phyloP scores from a whole-genome alignment of 306 rosid genomes.

The Begonia loranthoides region DNA sequence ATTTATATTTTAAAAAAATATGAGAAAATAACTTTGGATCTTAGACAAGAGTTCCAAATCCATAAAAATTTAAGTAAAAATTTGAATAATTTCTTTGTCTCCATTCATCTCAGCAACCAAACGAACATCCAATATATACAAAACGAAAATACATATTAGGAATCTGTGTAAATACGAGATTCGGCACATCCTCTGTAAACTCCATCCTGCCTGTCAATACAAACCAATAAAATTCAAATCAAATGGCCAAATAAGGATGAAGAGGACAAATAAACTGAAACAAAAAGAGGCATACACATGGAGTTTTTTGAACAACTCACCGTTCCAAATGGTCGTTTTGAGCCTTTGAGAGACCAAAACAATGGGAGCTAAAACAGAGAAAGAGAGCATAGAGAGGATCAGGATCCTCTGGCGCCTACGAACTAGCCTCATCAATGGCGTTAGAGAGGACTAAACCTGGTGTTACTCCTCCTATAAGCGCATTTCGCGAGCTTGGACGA shows the following conservation, averaged over 20 bases:
- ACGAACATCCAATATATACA: not conserved
- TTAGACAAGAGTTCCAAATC: no score
- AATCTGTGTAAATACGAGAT: constrained; percentile 48
- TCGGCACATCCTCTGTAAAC: constrained; percentile 54
- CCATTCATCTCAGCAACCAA: constrained; percentile 13
- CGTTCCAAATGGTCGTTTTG: constrained; percentile 24
- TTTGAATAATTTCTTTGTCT: not conserved
- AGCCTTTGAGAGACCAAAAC: constrained; percentile 48
- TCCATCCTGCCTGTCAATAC: constrained; percentile 46
- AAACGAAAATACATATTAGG: constrained; percentile 10
- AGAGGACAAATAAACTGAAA: not conserved
- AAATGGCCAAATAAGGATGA: not conserved
- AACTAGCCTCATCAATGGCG: constrained; percentile 54
- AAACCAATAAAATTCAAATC: constrained; percentile 13
- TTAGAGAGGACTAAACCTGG: not conserved
- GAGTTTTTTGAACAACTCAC: constrained; percentile 18
- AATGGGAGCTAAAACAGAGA: constrained; percentile 80
- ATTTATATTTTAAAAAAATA: no score
- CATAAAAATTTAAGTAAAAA: no score
- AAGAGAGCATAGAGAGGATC: constrained; percentile 66
- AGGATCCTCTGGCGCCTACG: constrained; percentile 79
- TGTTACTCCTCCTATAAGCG: not conserved
- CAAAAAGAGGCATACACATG: not conserved
- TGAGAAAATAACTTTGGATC: no score
- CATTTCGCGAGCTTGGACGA: not conserved